phyloP scores from a whole-genome alignment of 352 stramenopile genomes.

The Halophytophthora batemanensis region DNA sequence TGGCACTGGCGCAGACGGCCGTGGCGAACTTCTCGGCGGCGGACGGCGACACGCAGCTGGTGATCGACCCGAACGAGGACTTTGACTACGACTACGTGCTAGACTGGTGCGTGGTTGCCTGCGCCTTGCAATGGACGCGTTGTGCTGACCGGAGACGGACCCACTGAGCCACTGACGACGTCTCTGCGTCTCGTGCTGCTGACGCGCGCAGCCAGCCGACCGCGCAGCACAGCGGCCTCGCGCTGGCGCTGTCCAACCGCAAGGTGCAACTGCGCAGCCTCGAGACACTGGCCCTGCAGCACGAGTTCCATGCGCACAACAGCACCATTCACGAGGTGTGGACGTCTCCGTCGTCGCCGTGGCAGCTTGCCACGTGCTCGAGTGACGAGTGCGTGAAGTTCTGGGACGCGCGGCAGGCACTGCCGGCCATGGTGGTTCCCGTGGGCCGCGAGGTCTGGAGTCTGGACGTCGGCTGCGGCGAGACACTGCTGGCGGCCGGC shows the following conservation, averaged over 20 bases:
- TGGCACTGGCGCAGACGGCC: slow-evolving; percentile 59
- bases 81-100: slow-evolving; percentile 88
- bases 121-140: background rate
- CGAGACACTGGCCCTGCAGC: slow-evolving; percentile 59
- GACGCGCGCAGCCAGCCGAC: slow-evolving; percentile 53
- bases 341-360: slow-evolving; percentile 57
- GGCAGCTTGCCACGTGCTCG: slow-evolving; percentile 76
- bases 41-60: slow-evolving; percentile 23
- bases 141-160: background rate
- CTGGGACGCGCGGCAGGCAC: slow-evolving; percentile 67
- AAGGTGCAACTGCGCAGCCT: slow-evolving; percentile 68
- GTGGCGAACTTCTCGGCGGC: slow-evolving; percentile 57
- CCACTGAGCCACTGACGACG: background rate
- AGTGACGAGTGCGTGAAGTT: slow-evolving; percentile 86
- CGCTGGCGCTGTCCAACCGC: slow-evolving; percentile 62
- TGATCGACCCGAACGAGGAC: slow-evolving; percentile 43
- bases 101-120: slow-evolving; percentile 41
- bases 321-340: slow-evolving; percentile 82
- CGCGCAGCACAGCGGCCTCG: slow-evolving; percentile 51
- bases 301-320: slow-evolving; percentile 75
- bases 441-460: slow-evolving; percentile 79
- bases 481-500: slow-evolving; percentile 71
- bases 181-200: background rate
- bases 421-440: slow-evolving; percentile 59
- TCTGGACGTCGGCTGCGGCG: slow-evolving; percentile 64